These are phyloP conservation scores for Pichia exigua DNA, from an alignment of 805 yeast genomes.

Conservation along the genomic window DNA sequence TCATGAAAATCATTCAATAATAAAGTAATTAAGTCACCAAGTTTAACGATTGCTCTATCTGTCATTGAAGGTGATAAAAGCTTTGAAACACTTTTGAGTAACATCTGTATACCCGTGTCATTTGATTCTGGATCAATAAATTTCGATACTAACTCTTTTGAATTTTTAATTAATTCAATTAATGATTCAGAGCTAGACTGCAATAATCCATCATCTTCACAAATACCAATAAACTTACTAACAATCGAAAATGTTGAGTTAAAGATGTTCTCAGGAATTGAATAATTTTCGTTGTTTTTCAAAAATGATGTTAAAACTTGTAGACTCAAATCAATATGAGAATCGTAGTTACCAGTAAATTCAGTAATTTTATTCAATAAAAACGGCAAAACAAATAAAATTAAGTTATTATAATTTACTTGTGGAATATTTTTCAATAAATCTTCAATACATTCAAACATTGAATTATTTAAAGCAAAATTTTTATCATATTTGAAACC, in stretches of 20 bases:
- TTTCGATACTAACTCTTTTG: conserved; percentile 28
- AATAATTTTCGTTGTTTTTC: conserved; percentile 25
- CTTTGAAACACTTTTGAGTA: conserved; percentile 60
- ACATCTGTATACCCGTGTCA: conserved; percentile 42
- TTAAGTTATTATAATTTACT: conserved; percentile 37
- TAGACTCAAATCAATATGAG: conserved; percentile 51
- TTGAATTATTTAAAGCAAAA: conserved; percentile 56
- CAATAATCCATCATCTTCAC: conserved; percentile 69
- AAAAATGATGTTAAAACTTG: conserved; percentile 50
- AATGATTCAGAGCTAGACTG: conserved; percentile 74
- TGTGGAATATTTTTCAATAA: conserved; percentile 42
- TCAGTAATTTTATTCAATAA: conserved; percentile 34
- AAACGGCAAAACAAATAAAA: conserved; percentile 47
- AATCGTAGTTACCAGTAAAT: conserved; percentile 42
- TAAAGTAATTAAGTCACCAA: conserved; percentile 43
- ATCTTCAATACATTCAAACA: conserved; percentile 60
- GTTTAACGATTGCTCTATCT: conserved; percentile 75
- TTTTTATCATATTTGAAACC: conserved; percentile 72
- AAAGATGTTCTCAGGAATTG: conserved; percentile 30
- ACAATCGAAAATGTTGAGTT: conserved; percentile 36
- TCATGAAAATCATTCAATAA: conserved; percentile 29
- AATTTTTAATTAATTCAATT: conserved; percentile 45
- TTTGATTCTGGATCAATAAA: conserved; percentile 29
- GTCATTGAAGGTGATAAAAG: conserved; percentile 63
- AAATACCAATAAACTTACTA: conserved; percentile 32